phyloP scores from a whole-genome alignment of 2,329 filamentous ascomycete species.

The Colletotrichum sp. region DNA sequence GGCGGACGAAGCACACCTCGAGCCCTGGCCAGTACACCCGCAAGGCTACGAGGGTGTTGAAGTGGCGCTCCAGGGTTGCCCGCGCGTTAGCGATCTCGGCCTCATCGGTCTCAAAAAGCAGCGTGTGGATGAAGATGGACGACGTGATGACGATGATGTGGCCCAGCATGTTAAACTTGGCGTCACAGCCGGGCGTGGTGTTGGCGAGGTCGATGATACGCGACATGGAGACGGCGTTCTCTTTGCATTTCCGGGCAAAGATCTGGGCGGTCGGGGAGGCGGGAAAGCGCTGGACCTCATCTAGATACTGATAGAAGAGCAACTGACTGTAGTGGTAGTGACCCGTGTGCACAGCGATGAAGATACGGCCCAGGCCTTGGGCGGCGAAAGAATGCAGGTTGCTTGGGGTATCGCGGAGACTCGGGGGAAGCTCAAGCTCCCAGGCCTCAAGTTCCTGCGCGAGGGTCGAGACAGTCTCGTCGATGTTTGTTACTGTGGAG shows the following conservation, averaged over 20 bases:
- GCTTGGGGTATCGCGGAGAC: constrained; percentile 39
- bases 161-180: constrained; percentile 47
- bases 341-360: constrained; percentile 49
- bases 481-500: constrained; percentile 28
- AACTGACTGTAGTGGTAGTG: constrained; percentile 52
- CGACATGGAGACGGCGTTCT: constrained; percentile 42
- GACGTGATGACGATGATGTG: constrained; percentile 52
- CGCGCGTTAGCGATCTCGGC: constrained; percentile 37
- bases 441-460: constrained; percentile 38
- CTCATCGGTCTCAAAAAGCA: constrained; percentile 44
- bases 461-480: constrained; percentile 32
- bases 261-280: constrained; percentile 6
- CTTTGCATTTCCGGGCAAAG: constrained; percentile 44
- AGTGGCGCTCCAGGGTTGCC: constrained; percentile 45
- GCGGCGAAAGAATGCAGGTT: constrained; percentile 42
- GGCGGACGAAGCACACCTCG: constrained; percentile 40
- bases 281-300: constrained; percentile 29
- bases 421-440: constrained; percentile 35
- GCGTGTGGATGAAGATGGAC: constrained; percentile 49
- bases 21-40: constrained; percentile 45
- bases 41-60: constrained; percentile 45
- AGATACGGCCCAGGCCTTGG: constrained; percentile 45
- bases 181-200: constrained; percentile 39
- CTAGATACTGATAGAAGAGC: constrained; percentile 52
- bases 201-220: constrained; percentile 43